Conservation (phyloP, 257 asterid genomes). For the Ligustrum vulgare region DNA sequence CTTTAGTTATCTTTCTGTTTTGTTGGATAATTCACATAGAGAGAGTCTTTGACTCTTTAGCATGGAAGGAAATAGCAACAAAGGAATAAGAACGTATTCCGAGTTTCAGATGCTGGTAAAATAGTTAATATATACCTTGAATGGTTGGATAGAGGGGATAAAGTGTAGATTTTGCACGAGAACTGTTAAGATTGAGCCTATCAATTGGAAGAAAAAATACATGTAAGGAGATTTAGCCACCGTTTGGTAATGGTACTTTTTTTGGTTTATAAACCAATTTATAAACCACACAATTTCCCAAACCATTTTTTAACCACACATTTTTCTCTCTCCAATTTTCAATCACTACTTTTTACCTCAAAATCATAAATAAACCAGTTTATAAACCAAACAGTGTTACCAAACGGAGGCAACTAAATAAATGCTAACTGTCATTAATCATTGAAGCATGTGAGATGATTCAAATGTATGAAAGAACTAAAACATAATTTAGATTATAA, state of each 20-base stretch:
- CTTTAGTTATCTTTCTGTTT: constrained; percentile 1
- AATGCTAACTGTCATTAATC: constrained; percentile 6
- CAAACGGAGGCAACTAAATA: too few relatives aligned
- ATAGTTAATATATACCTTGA: neutral
- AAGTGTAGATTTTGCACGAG: constrained; percentile 2
- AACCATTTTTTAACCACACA: too few relatives aligned
- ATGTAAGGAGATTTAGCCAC: neutral
- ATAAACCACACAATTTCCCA: too few relatives aligned
- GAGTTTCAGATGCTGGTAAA: constrained; percentile 17
- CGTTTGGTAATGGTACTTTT: too few relatives aligned
- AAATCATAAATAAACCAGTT: too few relatives aligned
- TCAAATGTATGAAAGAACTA: neutral
- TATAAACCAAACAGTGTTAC: too few relatives aligned
- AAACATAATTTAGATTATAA: neutral
- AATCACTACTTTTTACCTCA: too few relatives aligned
- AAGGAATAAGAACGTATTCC: neutral
- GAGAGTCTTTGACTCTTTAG: neutral
- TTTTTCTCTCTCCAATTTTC: too few relatives aligned
- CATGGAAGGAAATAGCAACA: neutral
- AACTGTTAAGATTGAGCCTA: neutral
- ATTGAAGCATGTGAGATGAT: constrained; percentile 2
- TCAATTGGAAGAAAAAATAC: neutral
- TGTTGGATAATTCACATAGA: neutral
- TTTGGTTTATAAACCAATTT: too few relatives aligned
- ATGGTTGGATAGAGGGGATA: neutral